These are phyloP conservation scores for Pseudomassariella vexata DNA, from an alignment of 2,329 filamentous ascomycete genomes.

Conservation along the genomic window DNA sequence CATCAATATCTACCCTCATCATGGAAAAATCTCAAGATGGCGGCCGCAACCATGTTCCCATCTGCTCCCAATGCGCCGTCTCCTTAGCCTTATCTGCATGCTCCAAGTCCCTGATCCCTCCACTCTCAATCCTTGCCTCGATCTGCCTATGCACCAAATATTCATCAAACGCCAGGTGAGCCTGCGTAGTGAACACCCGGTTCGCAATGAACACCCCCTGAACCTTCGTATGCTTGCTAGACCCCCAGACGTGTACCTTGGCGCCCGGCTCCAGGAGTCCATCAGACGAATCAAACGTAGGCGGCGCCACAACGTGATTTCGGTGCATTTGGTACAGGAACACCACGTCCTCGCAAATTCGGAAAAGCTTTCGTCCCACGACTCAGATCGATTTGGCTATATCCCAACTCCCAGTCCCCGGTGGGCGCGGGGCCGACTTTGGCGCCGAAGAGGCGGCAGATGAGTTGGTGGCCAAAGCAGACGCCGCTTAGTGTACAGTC, in stretches of 20 bases:
- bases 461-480: slow-evolving; percentile 78
- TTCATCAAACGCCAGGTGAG: slow-evolving; percentile 70
- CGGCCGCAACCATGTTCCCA: slow-evolving; percentile 58
- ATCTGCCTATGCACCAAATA: slow-evolving; percentile 64
- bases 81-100: slow-evolving; percentile 56
- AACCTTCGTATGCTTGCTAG: slow-evolving; percentile 58
- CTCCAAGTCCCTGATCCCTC: slow-evolving; percentile 57
- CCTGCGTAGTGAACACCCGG: slow-evolving; percentile 67
- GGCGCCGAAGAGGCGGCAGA: slow-evolving; percentile 65
- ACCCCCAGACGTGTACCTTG: slow-evolving; percentile 52
- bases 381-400: slow-evolving; percentile 59
- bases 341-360: slow-evolving; percentile 40
- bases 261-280: slow-evolving; percentile 31
- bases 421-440: slow-evolving; percentile 58
- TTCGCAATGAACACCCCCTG: slow-evolving; percentile 68
- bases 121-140: slow-evolving; percentile 48
- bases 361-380: slow-evolving; percentile 65
- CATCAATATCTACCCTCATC: no score
- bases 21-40: slow-evolving; percentile 57
- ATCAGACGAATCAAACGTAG: slow-evolving; percentile 39
- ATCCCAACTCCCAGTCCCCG: slow-evolving; percentile 68
- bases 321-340: slow-evolving; percentile 75
- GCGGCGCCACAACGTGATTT: slow-evolving; percentile 62
- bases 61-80: slow-evolving; percentile 62
- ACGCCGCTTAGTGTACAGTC: slow-evolving; percentile 62